These are phyloP conservation scores for Wallemia mellicola DNA, from an alignment of 1,284 basidiomycete genomes.

Conservation along the genomic window DNA sequence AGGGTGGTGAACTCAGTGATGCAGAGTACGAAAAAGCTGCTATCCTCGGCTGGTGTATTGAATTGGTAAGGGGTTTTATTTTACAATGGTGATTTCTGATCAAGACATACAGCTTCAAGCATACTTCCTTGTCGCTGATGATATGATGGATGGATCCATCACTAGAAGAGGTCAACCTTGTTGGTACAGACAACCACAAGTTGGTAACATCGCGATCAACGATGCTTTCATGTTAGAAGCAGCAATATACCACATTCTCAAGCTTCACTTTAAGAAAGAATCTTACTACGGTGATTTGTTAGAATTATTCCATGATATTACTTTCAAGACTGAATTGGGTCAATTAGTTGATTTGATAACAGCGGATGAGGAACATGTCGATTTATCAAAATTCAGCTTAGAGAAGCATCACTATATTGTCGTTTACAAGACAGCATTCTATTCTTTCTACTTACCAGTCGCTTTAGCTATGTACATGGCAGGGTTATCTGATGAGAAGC, in stretches of 20 bases:
- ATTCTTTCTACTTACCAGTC: constrained; percentile 95
- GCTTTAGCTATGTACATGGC: constrained; percentile 62
- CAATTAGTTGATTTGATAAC: constrained; percentile 88
- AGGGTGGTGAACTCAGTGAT: constrained; percentile 31
- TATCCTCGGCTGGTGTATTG: constrained; percentile 82
- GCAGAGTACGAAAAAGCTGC: constrained; percentile 74
- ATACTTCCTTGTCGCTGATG: constrained; percentile 89
- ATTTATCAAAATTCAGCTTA: constrained; percentile 57
- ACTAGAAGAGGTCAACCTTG: constrained; percentile 95
- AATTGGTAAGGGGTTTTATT: constrained; percentile 40
- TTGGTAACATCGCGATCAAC: constrained; percentile 79
- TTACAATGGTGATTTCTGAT: too few relatives aligned
- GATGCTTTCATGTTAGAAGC: constrained; percentile 90
- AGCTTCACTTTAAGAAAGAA: constrained; percentile 55
- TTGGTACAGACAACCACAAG: constrained; percentile 48
- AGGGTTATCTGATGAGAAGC: constrained; percentile 31
- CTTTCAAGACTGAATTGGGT: constrained; percentile 83
- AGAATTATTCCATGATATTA: constrained; percentile 72
- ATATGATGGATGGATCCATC: constrained; percentile 86
- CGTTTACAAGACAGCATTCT: constrained; percentile 90
- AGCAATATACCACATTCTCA: constrained; percentile 71
- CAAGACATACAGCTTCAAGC: constrained; percentile 89
- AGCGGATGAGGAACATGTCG: constrained; percentile 64
- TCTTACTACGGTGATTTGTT: constrained; percentile 62
- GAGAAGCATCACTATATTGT: constrained; percentile 71